Base-by-base conservation (phyloP, 1,284 basidiomycete genomes). In the Anthracocystis setariae region DNA sequence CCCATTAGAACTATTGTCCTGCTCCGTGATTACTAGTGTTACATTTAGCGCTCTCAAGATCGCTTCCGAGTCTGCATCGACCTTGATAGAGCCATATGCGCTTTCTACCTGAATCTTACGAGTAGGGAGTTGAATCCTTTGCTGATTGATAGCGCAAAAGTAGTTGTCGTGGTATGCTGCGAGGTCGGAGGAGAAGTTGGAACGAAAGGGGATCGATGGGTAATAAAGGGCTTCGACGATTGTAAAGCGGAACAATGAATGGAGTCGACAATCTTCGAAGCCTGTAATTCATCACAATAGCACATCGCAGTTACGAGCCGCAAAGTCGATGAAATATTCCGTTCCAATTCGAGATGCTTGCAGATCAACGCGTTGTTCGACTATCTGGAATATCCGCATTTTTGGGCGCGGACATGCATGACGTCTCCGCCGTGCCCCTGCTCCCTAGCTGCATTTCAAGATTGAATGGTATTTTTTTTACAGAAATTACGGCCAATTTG, bases 331-430 rank as follows among this genome's bases (percentile, higher is more conserved):
- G 46, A 38, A 35, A 54, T 46, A 55, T 47, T 55, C 53, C 53
- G 53, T 46, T 46, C 51, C 37, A 12, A 24, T n/a, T 54, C 9
- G 20, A 17, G 43, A 20, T 21, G 17, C 24, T 46, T 39, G 35
- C 45, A 37, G 45, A 64, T 64, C 61, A 64, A 64, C 54, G 61
- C 61, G 53, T 47, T 38, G 23, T 51, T 51, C 15, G 5, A 23
- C 13, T 18, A 17, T n/a, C 39, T 33, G 7, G 29, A 29, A 29
- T 29, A 29, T 29, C 29, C 29, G 29, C 29, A 7, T 29, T 29
- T 29, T 29, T 29, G 5, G 29, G 29, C 29, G n/a, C 48, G 25
- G 27, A 20, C 38, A 17, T 40, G 37, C 20, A n/a, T 35, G 32
- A 25, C 48, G 25, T 25, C 24, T 38, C 23, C 33, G 35, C 17